Conservation (phyloP, 2,329 filamentous ascomycete genomes). For the Pseudogymnoascus sp. region DNA sequence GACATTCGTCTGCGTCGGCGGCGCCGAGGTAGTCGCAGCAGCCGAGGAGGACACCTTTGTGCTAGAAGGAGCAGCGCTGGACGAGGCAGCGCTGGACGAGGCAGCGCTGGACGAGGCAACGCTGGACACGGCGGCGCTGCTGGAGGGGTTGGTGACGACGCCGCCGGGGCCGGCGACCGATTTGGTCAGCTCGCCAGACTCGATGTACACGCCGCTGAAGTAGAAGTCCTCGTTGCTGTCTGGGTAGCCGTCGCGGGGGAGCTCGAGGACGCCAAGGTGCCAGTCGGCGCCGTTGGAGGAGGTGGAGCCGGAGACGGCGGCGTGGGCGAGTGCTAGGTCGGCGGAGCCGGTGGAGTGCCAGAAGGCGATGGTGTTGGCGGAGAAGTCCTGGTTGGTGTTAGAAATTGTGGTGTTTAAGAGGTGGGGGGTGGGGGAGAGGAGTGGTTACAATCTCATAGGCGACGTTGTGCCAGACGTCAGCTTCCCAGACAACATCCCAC, state of each 20-base stretch:
- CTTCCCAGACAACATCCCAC: conserved; percentile 53
- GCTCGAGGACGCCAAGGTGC: conserved; percentile 62
- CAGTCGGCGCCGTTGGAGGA: conserved; percentile 62
- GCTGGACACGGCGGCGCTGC: neutral
- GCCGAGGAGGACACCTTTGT: conserved; percentile 13
- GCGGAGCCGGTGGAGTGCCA: conserved; percentile 60
- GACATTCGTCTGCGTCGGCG: neutral
- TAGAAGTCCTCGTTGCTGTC: conserved; percentile 57
- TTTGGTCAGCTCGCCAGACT: conserved; percentile 42
- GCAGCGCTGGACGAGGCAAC: no score
- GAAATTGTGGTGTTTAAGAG: neutral
- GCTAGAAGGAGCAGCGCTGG: no score
- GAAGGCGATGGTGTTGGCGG: conserved; percentile 51
- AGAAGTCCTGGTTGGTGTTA: conserved; percentile 42
- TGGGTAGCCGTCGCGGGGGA: conserved; percentile 47
- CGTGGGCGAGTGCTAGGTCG: conserved; percentile 48
- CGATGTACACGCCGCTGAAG: conserved; percentile 64
- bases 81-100: neutral
- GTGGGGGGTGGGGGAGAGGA: no score
- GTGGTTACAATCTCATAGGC: conserved; percentile 57
- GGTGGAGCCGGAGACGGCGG: conserved; percentile 50
- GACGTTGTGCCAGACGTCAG: conserved; percentile 65
- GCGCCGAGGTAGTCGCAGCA: conserved; percentile 10
- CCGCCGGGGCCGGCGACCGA: conserved; percentile 29
- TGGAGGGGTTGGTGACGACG: conserved; percentile 7